These are phyloP conservation scores for Ustanciosporium gigantosporum DNA, from an alignment of 1,284 basidiomycete genomes.

Conservation along the genomic window DNA sequence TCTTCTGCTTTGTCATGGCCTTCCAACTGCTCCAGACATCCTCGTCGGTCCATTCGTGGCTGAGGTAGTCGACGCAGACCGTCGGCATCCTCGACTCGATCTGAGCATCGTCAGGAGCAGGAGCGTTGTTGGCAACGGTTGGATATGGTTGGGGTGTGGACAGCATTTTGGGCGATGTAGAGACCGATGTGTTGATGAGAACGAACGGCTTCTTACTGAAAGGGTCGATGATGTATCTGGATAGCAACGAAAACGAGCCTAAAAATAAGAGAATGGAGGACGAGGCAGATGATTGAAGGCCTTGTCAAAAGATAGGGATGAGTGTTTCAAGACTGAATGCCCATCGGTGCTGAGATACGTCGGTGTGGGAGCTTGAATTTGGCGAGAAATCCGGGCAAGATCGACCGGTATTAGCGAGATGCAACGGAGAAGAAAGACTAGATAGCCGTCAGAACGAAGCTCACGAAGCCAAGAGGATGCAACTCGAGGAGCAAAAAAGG, in stretches of 20 bases:
- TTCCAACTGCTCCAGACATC: conserved; percentile 98
- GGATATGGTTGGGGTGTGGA: conserved; percentile 59
- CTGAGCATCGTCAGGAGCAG: conserved; percentile 58
- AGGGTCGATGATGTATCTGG: background rate
- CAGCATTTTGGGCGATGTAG: conserved; percentile 51
- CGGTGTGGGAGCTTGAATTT: too few relatives aligned
- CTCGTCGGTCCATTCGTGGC: conserved; percentile 95
- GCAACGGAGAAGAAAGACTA: too few relatives aligned
- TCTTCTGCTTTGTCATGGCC: conserved; percentile 97
- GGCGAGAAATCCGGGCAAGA: too few relatives aligned
- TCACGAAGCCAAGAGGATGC: too few relatives aligned
- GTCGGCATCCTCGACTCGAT: conserved; percentile 63
- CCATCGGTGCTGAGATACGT: too few relatives aligned
- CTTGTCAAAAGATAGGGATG: too few relatives aligned
- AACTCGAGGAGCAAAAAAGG: too few relatives aligned
- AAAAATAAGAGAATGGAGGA: background rate
- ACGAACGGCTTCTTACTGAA: too few relatives aligned
- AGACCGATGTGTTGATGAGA: conserved; percentile 5
- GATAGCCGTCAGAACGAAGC: too few relatives aligned
- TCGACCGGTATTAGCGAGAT: too few relatives aligned
- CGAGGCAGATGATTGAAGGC: too few relatives aligned
- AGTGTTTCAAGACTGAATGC: too few relatives aligned
- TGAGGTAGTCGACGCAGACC: conserved; percentile 72
- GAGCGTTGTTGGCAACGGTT: conserved; percentile 48
- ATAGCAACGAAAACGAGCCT: background rate